These are phyloP conservation scores for Ustilago trichophora DNA, from an alignment of 1,284 basidiomycete genomes.

Conservation along the genomic window DNA sequence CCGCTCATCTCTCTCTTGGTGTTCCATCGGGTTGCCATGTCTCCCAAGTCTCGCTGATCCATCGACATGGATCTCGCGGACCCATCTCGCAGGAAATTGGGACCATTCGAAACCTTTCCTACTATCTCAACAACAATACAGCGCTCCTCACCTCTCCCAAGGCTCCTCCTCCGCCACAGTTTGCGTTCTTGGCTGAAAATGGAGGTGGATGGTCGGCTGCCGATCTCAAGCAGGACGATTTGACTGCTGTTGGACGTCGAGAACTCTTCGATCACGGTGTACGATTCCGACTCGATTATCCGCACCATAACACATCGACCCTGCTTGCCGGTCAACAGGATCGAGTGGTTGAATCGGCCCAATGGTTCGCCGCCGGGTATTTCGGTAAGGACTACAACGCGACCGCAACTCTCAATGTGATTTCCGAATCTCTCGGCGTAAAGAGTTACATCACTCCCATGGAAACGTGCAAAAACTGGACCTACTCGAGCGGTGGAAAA, in stretches of 20 bases:
- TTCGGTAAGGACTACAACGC: constrained; percentile 67
- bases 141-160: constrained; percentile 62
- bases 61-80: constrained; percentile 68
- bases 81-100: constrained; percentile 32
- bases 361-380: constrained; percentile 70
- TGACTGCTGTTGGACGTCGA: constrained; percentile 68
- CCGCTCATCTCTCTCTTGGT: constrained; percentile 63
- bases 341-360: constrained; percentile 69
- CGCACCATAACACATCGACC: constrained; percentile 66
- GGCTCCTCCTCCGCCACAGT: constrained; percentile 65
- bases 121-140: constrained; percentile 64
- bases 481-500: constrained; percentile 66
- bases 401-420: constrained; percentile 67
- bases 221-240: constrained; percentile 68
- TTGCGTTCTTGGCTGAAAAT: constrained; percentile 68
- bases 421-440: constrained; percentile 68
- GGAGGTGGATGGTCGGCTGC: constrained; percentile 66
- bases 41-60: constrained; percentile 68
- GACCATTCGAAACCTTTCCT: constrained; percentile 27
- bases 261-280: constrained; percentile 70
- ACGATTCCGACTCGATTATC: constrained; percentile 68
- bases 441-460: constrained; percentile 69
- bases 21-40: constrained; percentile 70
- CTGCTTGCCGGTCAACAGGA: constrained; percentile 70
- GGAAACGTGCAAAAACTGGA: constrained; percentile 69